These are phyloP conservation scores for Lophium mytilinum DNA, from an alignment of 495 filamentous ascomycete genomes.

Conservation along the genomic window DNA sequence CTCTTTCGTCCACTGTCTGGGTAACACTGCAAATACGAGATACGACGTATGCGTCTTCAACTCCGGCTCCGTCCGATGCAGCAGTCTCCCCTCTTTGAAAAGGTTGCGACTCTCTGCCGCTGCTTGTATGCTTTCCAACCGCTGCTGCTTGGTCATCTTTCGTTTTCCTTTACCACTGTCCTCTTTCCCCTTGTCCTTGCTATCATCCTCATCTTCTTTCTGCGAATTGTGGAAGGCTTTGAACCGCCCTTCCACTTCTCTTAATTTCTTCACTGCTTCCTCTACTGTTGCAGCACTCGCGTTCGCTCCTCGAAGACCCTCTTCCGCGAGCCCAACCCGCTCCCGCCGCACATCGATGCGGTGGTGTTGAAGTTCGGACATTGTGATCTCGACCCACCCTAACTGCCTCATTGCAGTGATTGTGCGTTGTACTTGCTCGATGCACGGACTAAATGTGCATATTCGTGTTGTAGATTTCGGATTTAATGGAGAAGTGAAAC, in stretches of 20 bases:
- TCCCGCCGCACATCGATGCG: slow-evolving; percentile 77
- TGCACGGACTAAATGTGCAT: slow-evolving; percentile 93
- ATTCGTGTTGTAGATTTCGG: slow-evolving; percentile 58
- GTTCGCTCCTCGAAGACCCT: slow-evolving; percentile 49
- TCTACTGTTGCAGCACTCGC: slow-evolving; percentile 58
- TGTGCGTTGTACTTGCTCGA: slow-evolving; percentile 86
- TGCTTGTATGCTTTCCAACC: slow-evolving; percentile 27
- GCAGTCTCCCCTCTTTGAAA: slow-evolving; percentile 60
- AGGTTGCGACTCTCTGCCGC: slow-evolving; percentile 31
- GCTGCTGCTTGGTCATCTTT: slow-evolving; percentile 13
- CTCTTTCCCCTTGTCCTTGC: slow-evolving; percentile 6
- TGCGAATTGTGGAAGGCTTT: slow-evolving; percentile 45
- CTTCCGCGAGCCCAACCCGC: slow-evolving; percentile 56
- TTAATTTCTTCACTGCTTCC: slow-evolving; percentile 65
- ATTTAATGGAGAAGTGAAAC: slow-evolving; percentile 60
- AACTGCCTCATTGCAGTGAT: slow-evolving; percentile 66
- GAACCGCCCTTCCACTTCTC: slow-evolving; percentile 60
- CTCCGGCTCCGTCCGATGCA: slow-evolving; percentile 75
- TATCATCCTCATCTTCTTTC: slow-evolving; percentile 27
- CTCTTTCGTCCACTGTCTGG: slow-evolving; percentile 71
- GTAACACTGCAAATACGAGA: slow-evolving; percentile 85
- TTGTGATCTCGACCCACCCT: slow-evolving; percentile 85
- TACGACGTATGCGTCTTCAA: slow-evolving; percentile 93
- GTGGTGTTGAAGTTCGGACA: slow-evolving; percentile 75
- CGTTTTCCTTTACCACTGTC: slow-evolving; percentile 2